Percentiles rank a stretch among this genome's conserved stretches.
phyloP scores from a whole-genome alignment of 2,329 filamentous ascomycete genomes.

The Aspergillus sp. region DNA sequence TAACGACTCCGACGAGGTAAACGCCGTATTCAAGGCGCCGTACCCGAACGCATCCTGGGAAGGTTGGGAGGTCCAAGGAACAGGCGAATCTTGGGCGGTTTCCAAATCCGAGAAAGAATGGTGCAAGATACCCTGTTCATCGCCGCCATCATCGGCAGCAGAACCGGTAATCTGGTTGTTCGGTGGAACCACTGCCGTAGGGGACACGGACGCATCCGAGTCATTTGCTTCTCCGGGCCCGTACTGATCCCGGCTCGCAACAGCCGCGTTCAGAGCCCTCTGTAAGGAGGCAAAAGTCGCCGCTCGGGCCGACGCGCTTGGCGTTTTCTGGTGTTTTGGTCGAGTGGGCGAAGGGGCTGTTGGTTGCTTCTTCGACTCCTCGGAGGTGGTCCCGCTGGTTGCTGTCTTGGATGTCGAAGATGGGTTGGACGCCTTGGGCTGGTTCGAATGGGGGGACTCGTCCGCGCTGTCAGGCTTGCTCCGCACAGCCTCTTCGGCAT shows the following conservation, averaged over 20 bases:
- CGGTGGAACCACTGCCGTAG: conserved; percentile 14
- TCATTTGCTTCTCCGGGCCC: conserved; percentile 13
- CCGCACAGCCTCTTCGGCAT: conserved; percentile 27
- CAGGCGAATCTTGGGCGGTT: conserved; percentile 17
- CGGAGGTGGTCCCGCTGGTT: conserved; percentile 13
- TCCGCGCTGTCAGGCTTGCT: conserved; percentile 20
- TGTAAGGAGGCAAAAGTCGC: conserved; percentile 37
- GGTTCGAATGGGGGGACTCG: conserved; percentile 14
- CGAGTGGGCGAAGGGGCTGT: conserved; percentile 12
- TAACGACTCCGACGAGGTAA: conserved; percentile 15
- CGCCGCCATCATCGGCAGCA: conserved; percentile 3
- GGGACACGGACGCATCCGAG: conserved; percentile 21
- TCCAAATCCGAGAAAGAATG: too few relatives aligned
- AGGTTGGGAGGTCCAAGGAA: conserved; percentile 20
- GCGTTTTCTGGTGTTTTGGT: conserved; percentile 28
- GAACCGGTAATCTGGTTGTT: conserved; percentile 6
- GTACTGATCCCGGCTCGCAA: conserved; percentile 29
- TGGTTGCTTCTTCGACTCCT: conserved; percentile 13
- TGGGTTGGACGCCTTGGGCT: conserved; percentile 11
- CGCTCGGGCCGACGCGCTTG: conserved; percentile 30
- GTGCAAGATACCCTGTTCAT: too few relatives aligned
- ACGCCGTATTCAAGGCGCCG: conserved; percentile 12
- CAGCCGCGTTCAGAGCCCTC: conserved; percentile 34
- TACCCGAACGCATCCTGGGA: conserved; percentile 17
- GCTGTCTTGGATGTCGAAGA: conserved; percentile 19